phyloP scores from a whole-genome alignment of 805 yeast species.

The Diddensiella transvaalensis region DNA sequence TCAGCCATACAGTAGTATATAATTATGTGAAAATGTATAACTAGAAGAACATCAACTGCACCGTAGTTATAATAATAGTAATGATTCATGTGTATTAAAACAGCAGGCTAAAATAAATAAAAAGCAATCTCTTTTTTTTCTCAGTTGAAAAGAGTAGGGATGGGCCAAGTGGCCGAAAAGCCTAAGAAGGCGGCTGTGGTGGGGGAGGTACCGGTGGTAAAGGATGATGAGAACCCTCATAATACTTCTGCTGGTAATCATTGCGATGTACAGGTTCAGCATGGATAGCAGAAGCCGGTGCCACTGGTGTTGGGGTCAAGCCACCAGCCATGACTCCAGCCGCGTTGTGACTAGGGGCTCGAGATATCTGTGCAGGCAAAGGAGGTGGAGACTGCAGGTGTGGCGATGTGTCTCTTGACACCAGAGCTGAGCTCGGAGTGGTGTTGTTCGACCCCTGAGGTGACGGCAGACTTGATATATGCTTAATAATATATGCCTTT shows the following conservation, averaged over 20 bases:
- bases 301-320: slow-evolving; percentile 14
- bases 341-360: not conserved
- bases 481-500: slow-evolving; percentile 71
- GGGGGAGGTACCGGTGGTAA: not conserved
- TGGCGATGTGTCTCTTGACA: slow-evolving; percentile 3
- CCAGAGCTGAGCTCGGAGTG: slow-evolving; percentile 8
- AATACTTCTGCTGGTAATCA: slow-evolving; percentile 6
- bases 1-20: not conserved
- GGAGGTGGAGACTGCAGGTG: slow-evolving; percentile 1
- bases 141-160: not conserved
- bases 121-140: no score
- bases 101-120: no score
- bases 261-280: slow-evolving; percentile 21
- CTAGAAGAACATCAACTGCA: not conserved
- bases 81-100: not conserved
- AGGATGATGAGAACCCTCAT: not conserved
- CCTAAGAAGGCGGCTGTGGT: not conserved
- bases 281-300: slow-evolving; percentile 18
- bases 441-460: slow-evolving; percentile 8
- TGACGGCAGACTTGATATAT: slow-evolving; percentile 47
- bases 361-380: not conserved
- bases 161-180: not conserved
- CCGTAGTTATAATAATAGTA: not conserved
- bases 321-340: not conserved
- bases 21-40: not conserved